A percentile compares a stretch with the other conserved stretches of the same genome.
Evolutionary conservation across 225 moss, liverwort and hornwort species (phyloP).

Genomic region (Anthoceros angustus): DNA sequence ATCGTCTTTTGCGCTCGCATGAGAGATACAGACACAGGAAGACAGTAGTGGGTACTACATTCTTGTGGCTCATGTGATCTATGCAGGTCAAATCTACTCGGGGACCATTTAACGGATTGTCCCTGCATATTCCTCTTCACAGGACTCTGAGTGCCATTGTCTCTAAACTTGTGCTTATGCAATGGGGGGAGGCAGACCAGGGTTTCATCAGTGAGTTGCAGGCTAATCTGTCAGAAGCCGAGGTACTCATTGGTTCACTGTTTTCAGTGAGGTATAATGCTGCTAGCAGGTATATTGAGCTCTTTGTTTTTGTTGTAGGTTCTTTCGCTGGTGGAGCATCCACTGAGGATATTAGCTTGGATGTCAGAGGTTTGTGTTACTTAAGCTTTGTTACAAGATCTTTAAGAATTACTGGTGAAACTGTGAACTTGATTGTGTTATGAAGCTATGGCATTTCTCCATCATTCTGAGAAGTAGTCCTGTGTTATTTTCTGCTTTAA

Average conservation of each 20-base stretch:
- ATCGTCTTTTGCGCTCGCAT: neutral
- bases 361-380: conserved; percentile 64
- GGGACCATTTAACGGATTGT: conserved; percentile 28
- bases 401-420: neutral
- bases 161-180: conserved; percentile 78
- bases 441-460: conserved; percentile 6
- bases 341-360: conserved; percentile 72
- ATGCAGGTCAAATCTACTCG: conserved; percentile 17
- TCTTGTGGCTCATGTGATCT: conserved; percentile 1
- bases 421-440: neutral
- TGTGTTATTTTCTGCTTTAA: neutral
- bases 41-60: neutral
- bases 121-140: conserved; percentile 92
- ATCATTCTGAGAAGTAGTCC: neutral
- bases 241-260: conserved; percentile 21
- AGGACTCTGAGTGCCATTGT: conserved; percentile 73
- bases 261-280: neutral
- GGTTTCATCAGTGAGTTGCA: conserved; percentile 58
- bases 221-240: conserved; percentile 39
- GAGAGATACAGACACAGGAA: neutral
- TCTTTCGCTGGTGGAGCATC: conserved; percentile 85
- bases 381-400: neutral
- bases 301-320: conserved; percentile 23
- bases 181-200: conserved; percentile 41
- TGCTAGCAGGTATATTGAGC: neutral